Percentiles rank a stretch among this genome's conserved stretches.
These are phyloP conservation scores for Teratosphaeriaceae sp. DNA, from an alignment of 2,329 filamentous ascomycete species.

Conservation along the genomic window DNA sequence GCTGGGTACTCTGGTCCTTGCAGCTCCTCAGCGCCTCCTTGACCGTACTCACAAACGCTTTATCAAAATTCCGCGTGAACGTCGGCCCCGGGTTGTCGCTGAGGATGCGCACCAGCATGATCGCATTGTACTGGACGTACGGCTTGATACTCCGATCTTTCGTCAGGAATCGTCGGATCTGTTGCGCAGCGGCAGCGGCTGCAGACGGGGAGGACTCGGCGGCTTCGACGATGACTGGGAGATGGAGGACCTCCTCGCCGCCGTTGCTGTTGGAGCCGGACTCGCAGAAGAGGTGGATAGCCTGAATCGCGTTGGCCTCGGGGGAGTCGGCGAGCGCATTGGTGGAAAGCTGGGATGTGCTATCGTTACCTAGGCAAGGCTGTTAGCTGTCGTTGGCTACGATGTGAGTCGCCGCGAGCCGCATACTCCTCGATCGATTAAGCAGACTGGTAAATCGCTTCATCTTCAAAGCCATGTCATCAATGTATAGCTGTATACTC, in stretches of 20 bases:
- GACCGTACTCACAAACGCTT: conserved; percentile 69
- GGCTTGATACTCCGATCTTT: conserved; percentile 57
- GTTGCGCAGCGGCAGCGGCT: conserved; percentile 70
- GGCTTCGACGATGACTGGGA: conserved; percentile 88
- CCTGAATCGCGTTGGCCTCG: conserved; percentile 58
- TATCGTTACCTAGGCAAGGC: conserved; percentile 2
- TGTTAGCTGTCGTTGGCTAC: background rate
- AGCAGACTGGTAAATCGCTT: conserved; percentile 21
- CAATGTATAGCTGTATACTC: background rate
- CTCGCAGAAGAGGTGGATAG: conserved; percentile 74
- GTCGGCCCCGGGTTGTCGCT: conserved; percentile 83
- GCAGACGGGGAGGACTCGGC: conserved; percentile 88
- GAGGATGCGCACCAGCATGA: conserved; percentile 92
- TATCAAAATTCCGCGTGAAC: conserved; percentile 87
- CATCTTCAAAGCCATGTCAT: conserved; percentile 9
- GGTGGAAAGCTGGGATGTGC: conserved; percentile 10
- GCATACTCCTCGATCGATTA: conserved; percentile 18
- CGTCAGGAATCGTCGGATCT: conserved; percentile 76
- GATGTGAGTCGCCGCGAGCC: background rate
- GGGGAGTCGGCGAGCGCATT: conserved; percentile 44
- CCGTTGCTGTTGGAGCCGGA: conserved; percentile 54
- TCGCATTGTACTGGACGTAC: conserved; percentile 85
- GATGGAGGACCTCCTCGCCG: conserved; percentile 85
- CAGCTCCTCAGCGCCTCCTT: conserved; percentile 68
- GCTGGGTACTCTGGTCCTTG: conserved; percentile 69